A percentile compares a stretch with the other conserved stretches of the same genome.
Conservation (phyloP, 2,329 filamentous ascomycete species). For the Colletotrichum magnum region DNA sequence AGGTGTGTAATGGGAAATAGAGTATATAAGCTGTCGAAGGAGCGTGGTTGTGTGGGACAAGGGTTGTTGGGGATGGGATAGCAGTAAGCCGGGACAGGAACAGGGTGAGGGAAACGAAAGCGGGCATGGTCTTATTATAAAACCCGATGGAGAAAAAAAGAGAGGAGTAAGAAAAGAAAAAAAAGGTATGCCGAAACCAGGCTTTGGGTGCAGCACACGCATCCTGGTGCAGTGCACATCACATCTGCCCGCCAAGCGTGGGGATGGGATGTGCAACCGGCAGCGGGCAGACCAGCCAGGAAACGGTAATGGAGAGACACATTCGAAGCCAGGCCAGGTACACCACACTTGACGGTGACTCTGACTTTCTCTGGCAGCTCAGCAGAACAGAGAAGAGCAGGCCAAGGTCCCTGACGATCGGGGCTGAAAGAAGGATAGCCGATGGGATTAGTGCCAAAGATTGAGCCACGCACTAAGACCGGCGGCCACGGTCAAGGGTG, state of each 20-base stretch:
- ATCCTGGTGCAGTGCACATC: background rate
- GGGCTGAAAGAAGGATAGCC: slow-evolving; percentile 35
- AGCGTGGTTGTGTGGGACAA: slow-evolving; percentile 32
- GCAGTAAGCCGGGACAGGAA: slow-evolving; percentile 10
- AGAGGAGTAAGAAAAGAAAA: too few species aligned
- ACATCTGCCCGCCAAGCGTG: slow-evolving; percentile 38
- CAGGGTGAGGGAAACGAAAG: slow-evolving; percentile 32
- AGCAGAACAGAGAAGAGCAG: slow-evolving; percentile 1
- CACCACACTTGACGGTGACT: slow-evolving; percentile 15
- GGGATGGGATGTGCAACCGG: slow-evolving; percentile 36
- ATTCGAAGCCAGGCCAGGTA: background rate
- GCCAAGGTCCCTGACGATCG: slow-evolving; percentile 41
- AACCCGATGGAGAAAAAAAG: slow-evolving; percentile 25
- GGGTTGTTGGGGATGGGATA: slow-evolving; percentile 26
- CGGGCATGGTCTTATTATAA: slow-evolving; percentile 41
- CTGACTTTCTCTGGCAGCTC: slow-evolving; percentile 12
- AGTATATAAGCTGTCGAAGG: slow-evolving; percentile 17
- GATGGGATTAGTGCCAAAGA: slow-evolving; percentile 10
- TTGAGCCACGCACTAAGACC: slow-evolving; percentile 17
- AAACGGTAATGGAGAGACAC: slow-evolving; percentile 33
- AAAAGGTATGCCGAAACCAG: slow-evolving; percentile 21
- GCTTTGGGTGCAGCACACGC: slow-evolving; percentile 20
- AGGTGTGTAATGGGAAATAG: slow-evolving; percentile 18
- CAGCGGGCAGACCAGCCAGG: slow-evolving; percentile 23
- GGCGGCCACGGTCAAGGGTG: slow-evolving; percentile 5